Base-by-base conservation (phyloP, 768 basidiomycete species). In the Leccinum rimulosum region DNA sequence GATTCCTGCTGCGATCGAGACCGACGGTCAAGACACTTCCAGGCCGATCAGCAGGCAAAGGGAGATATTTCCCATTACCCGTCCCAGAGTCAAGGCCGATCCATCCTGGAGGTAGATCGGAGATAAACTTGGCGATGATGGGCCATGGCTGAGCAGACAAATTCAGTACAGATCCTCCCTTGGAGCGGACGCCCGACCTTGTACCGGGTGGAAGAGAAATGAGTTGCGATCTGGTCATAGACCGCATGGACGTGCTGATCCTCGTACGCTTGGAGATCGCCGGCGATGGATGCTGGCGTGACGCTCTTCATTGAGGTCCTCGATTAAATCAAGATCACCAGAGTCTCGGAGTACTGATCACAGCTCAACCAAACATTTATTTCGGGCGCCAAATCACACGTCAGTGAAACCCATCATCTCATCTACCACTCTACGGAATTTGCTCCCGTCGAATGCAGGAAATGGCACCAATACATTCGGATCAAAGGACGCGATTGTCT, bases 31-130 rank as follows among this genome's bases (percentile, higher is more conserved):
- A 82, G 52, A 87, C 72, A 28, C 79, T 79, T 12, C 78, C 76
- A 6, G 85, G 85, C 15, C 83, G 79, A 52, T 91, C 85, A 1
- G 73, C 62, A 6, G 90, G 88, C 1, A 92, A 74, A 3, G 91
- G 87, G 2, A 98, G 83, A 75, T 98, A 98, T 80, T 99, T 98
- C 49, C 97, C 97, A 65, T 99, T 99, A 1, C 97, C 97, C 27
- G 93, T 93, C 6, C 97, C 97, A 27, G 93, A 90, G 72, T 99
- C 97, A 27, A 99, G 80, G 11, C 96, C 96, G 36, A 97, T 77
- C 77, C 86, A 92, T 27, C 93, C 89, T 19, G 85, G 75, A 14
- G 89, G 83, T 14, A 97, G 70, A 45, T 80, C 82, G 7, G 82
- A 78, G 27, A 97, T 78, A 72, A 96, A 97, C 45, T 75, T 68